Percentiles rank a stretch among this genome's conserved stretches.
phyloP scores from a whole-genome alignment of 139 green algal genomes.

The Pseudopediastrum boryanum region DNA sequence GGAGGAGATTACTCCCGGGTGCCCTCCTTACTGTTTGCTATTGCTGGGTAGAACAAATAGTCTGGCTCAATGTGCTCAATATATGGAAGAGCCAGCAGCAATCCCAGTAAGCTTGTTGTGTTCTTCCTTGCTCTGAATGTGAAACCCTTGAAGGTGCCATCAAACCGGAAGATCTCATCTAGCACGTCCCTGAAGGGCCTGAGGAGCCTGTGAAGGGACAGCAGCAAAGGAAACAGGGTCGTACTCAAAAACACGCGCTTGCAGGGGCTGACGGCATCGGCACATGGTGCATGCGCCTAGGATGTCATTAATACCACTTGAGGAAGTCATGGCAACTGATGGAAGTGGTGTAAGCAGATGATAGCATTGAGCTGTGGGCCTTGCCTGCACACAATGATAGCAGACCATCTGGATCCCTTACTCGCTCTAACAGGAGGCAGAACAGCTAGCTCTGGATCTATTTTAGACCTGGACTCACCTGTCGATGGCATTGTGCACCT shows the following conservation, averaged over 20 bases:
- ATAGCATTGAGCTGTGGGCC: too few species aligned
- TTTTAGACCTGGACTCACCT: too few species aligned
- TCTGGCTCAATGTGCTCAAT: conserved; percentile 32
- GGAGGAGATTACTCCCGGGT: too few species aligned
- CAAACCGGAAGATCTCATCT: conserved; percentile 22
- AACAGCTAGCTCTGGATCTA: too few species aligned
- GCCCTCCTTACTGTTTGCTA: too few species aligned
- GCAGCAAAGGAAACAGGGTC: not conserved
- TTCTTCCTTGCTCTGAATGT: conserved; percentile 5
- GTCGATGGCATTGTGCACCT: conserved; percentile 8
- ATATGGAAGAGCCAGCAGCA: conserved; percentile 18
- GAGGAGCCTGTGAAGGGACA: conserved; percentile 14
- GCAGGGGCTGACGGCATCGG: too few species aligned
- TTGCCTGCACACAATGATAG: too few species aligned
- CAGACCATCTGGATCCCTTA: too few species aligned
- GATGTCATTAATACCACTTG: not conserved
- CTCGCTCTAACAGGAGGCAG: too few species aligned
- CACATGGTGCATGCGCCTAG: not conserved
- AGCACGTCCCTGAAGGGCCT: conserved; percentile 7
- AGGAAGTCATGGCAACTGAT: not conserved
- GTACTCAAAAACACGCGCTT: too few species aligned
- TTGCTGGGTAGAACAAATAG: conserved; percentile 32
- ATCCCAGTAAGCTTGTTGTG: not conserved
- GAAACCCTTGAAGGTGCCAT: conserved; percentile 38
- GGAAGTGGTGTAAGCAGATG: too few species aligned